Conservation (phyloP, 805 yeast genomes). For the Schwanniomyces pseudopolymorphus region DNA sequence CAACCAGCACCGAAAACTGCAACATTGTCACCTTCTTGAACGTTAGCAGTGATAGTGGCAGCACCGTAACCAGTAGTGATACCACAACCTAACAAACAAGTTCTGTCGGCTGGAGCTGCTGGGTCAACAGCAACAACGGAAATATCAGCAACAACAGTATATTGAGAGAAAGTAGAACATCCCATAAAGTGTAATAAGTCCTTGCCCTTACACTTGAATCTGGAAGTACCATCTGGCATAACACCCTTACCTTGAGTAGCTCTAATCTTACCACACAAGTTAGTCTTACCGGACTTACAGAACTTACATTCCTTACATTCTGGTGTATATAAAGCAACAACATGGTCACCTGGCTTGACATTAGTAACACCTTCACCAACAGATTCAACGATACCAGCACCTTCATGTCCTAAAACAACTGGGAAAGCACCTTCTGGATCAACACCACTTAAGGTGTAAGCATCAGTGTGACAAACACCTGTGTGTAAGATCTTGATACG, state of each 20-base stretch:
- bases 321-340: slow-evolving; percentile 92
- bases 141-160: slow-evolving; percentile 97
- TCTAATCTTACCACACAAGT: slow-evolving; percentile 92
- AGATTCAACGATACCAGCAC: slow-evolving; percentile 95
- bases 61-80: slow-evolving; percentile 99
- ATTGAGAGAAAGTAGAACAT: slow-evolving; percentile 93
- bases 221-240: slow-evolving; percentile 96
- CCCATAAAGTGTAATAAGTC: slow-evolving; percentile 94
- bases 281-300: slow-evolving; percentile 93
- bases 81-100: slow-evolving; percentile 96
- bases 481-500: slow-evolving; percentile 84
- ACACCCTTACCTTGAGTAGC: slow-evolving; percentile 98
- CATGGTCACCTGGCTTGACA: slow-evolving; percentile 92
- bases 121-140: slow-evolving; percentile 91
- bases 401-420: slow-evolving; percentile 92
- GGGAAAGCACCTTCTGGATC: slow-evolving; percentile 99
- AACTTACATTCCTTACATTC: slow-evolving; percentile 95
- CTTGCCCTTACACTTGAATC: slow-evolving; percentile 87
- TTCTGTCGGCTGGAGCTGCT: slow-evolving; percentile 78
- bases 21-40: slow-evolving; percentile 86
- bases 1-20: slow-evolving; percentile 98
- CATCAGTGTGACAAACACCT: slow-evolving; percentile 99
- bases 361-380: slow-evolving; percentile 91
- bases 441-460: slow-evolving; percentile 88
- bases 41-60: slow-evolving; percentile 89